Evolutionary conservation across 2,329 filamentous ascomycete species (phyloP).

Genomic region (Thermochaetoides dissita): DNA sequence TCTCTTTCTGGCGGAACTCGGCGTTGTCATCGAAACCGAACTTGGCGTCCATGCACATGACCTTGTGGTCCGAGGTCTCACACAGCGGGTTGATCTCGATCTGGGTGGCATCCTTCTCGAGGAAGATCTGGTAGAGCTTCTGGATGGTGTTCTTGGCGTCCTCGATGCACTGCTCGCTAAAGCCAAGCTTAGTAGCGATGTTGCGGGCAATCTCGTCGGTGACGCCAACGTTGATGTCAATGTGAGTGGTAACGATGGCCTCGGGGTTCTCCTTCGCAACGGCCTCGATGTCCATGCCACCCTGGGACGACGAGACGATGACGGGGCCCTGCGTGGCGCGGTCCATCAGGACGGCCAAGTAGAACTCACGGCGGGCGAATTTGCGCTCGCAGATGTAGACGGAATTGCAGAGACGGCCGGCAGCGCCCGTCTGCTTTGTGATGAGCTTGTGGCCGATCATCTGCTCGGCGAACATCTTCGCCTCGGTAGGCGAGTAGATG

Average conservation of each 20-base stretch:
- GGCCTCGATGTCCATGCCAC: constrained; percentile 97
- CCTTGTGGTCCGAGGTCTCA: constrained; percentile 95
- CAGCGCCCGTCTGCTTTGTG: constrained; percentile 96
- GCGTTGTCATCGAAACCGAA: constrained; percentile 98
- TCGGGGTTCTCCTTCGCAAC: constrained; percentile 97
- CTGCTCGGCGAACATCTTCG: constrained; percentile 94
- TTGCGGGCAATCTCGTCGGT: constrained; percentile 87
- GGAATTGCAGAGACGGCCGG: constrained; percentile 84
- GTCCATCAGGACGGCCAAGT: constrained; percentile 98
- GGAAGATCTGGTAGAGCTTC: constrained; percentile 98
- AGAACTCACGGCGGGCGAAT: constrained; percentile 97
- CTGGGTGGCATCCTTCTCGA: constrained; percentile 95
- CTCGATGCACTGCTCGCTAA: constrained; percentile 94
- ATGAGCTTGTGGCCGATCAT: constrained; percentile 99
- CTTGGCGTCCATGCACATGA: constrained; percentile 99
- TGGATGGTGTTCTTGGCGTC: constrained; percentile 93
- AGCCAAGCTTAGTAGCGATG: constrained; percentile 84
- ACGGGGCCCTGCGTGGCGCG: constrained; percentile 79
- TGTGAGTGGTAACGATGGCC: constrained; percentile 83
- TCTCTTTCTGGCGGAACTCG: constrained; percentile 92
- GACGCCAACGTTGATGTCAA: constrained; percentile 88
- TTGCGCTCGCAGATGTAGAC: constrained; percentile 99
- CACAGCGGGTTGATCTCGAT: constrained; percentile 99
- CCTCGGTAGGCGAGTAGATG: constrained; percentile 94
- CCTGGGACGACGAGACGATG: constrained; percentile 94